Percentiles rank a stretch among this genome's conserved stretches.
These are phyloP conservation scores for Millerozyma miso DNA, from an alignment of 805 yeast species.

Conservation along the genomic window DNA sequence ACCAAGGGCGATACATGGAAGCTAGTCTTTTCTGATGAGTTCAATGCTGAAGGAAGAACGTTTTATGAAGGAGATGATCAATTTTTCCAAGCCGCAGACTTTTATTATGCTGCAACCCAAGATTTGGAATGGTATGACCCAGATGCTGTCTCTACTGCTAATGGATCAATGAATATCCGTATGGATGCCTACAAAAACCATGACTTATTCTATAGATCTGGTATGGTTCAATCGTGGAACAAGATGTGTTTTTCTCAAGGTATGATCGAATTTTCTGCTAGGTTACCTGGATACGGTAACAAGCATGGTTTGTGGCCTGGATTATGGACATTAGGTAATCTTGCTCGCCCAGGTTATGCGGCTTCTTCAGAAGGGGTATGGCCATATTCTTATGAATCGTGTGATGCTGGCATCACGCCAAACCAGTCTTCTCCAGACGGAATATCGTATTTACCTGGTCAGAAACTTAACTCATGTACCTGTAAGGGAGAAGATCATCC, in stretches of 20 bases:
- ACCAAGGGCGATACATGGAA: slow-evolving; percentile 34
- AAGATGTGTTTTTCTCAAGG: slow-evolving; percentile 32
- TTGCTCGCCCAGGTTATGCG: slow-evolving; percentile 34
- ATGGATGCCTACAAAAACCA: slow-evolving; percentile 38
- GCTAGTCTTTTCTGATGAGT: slow-evolving; percentile 39
- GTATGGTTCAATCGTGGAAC: slow-evolving; percentile 40
- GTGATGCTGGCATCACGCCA: slow-evolving; percentile 36
- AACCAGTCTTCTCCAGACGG: slow-evolving; percentile 39
- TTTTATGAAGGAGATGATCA: slow-evolving; percentile 44
- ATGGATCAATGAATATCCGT: slow-evolving; percentile 32
- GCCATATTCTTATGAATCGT: slow-evolving; percentile 36
- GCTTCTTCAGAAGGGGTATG: slow-evolving; percentile 36
- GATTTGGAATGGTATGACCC: slow-evolving; percentile 45
- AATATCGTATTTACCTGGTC: slow-evolving; percentile 36
- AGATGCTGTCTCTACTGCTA: slow-evolving; percentile 37
- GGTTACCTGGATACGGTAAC: slow-evolving; percentile 28
- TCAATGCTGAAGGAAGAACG: slow-evolving; percentile 40
- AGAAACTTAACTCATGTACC: slow-evolving; percentile 27
- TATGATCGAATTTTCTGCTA: slow-evolving; percentile 23
- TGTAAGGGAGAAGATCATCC: slow-evolving; percentile 37
- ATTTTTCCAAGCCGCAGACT: slow-evolving; percentile 37
- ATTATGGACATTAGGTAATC: slow-evolving; percentile 35
- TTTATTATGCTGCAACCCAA: slow-evolving; percentile 39
- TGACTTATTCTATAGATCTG: slow-evolving; percentile 33
- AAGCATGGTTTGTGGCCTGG: slow-evolving; percentile 37